These are phyloP conservation scores for Physcia stellaris DNA, from an alignment of 495 filamentous ascomycete genomes.

Conservation along the genomic window DNA sequence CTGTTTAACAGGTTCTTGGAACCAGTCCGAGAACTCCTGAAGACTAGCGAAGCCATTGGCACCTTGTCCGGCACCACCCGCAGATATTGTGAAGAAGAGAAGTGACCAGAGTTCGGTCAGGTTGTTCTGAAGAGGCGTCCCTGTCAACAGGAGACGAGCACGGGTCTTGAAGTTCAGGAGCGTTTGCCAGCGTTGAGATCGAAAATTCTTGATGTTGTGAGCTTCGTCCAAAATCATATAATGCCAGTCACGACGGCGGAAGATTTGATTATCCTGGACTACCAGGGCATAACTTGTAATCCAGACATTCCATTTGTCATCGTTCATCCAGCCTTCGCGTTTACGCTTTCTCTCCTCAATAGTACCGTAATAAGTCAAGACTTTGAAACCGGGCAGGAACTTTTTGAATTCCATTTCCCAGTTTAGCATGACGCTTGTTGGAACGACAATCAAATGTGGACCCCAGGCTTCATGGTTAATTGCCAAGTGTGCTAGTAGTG, in stretches of 20 bases:
- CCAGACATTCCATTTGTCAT: slow-evolving; percentile 88
- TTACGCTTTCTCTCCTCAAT: slow-evolving; percentile 85
- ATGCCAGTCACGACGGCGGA: slow-evolving; percentile 88
- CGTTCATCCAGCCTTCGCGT: slow-evolving; percentile 78
- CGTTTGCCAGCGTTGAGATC: slow-evolving; percentile 91
- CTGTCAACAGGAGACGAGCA: slow-evolving; percentile 78
- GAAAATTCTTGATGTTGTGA: slow-evolving; percentile 99
- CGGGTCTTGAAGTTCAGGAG: slow-evolving; percentile 82
- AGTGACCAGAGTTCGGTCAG: slow-evolving; percentile 94
- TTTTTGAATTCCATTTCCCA: slow-evolving; percentile 99
- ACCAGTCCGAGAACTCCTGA: slow-evolving; percentile 85
- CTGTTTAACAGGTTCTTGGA: slow-evolving; percentile 82
- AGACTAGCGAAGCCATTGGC: slow-evolving; percentile 81
- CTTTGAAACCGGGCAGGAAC: slow-evolving; percentile 96
- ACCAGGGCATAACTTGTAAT: slow-evolving; percentile 96
- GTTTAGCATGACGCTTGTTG: slow-evolving; percentile 96
- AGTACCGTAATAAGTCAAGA: slow-evolving; percentile 90
- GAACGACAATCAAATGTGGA: slow-evolving; percentile 89
- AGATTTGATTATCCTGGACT: slow-evolving; percentile 83
- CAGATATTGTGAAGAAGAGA: slow-evolving; percentile 88
- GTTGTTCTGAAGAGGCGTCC: slow-evolving; percentile 95
- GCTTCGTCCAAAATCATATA: slow-evolving; percentile 98
- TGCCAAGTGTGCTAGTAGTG: slow-evolving; percentile 84
- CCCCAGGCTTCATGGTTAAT: slow-evolving; percentile 89
- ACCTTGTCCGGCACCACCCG: slow-evolving; percentile 55